phyloP scores from a whole-genome alignment of 352 stramenopile genomes.

The Globisporangium recalcitrans region DNA sequence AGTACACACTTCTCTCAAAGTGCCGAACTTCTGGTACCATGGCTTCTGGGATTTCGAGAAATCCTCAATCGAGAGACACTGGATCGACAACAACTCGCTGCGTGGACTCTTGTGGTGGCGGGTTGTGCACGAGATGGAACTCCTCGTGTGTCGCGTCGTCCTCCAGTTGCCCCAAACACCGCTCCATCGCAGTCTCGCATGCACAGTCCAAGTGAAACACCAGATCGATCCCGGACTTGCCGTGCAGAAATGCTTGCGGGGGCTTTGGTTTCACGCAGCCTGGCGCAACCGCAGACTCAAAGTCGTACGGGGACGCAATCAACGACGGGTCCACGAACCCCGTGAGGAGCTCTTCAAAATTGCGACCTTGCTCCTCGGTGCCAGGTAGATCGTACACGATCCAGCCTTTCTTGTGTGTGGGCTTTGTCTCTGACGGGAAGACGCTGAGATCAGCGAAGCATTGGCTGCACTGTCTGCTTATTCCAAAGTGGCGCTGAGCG shows the following conservation, averaged over 20 bases:
- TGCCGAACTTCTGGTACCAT: conserved; percentile 53
- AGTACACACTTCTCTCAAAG: conserved; percentile 27
- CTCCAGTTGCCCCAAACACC: conserved; percentile 56
- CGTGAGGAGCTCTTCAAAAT: conserved; percentile 54
- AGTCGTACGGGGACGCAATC: conserved; percentile 43
- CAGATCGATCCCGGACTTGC: conserved; percentile 66
- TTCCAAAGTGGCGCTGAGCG: conserved; percentile 45
- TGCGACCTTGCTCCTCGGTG: conserved; percentile 33
- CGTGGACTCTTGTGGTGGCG: conserved; percentile 43
- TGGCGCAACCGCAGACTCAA: conserved; percentile 48
- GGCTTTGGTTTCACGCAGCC: conserved; percentile 29
- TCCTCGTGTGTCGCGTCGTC: conserved; percentile 35
- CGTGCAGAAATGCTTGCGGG: conserved; percentile 42
- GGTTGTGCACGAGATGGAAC: conserved; percentile 47
- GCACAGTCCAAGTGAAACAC: conserved; percentile 60
- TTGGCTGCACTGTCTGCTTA: conserved; percentile 13
- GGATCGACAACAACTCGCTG: conserved; percentile 51
- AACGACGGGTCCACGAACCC: conserved; percentile 41
- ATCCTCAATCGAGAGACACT: conserved; percentile 30
- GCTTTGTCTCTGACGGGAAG: not conserved
- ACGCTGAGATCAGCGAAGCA: not conserved
- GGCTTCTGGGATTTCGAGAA: conserved; percentile 24
- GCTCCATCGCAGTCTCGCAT: conserved; percentile 32
- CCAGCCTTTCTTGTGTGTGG: conserved; percentile 35
- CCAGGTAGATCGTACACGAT: conserved; percentile 59